phyloP scores from a whole-genome alignment of 2,329 filamentous ascomycete genomes.

The Ophiostoma montium region DNA sequence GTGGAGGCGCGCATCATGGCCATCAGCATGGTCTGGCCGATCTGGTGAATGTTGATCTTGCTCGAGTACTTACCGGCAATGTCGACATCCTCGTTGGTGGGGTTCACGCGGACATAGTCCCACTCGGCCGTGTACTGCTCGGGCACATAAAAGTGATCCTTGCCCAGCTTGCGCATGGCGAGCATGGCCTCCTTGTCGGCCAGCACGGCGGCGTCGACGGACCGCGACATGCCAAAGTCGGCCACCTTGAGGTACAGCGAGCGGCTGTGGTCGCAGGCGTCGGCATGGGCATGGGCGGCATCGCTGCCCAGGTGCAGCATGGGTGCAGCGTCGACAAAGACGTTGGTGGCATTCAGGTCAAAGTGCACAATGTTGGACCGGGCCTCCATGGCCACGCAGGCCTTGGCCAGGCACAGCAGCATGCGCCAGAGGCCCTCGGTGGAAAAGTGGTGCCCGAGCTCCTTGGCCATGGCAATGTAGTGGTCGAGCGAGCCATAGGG shows the following conservation, averaged over 20 bases:
- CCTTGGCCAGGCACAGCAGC: conserved; percentile 12
- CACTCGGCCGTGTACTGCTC: conserved; percentile 14
- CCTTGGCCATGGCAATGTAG: conserved; percentile 5
- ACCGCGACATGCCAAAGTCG: conserved; percentile 8
- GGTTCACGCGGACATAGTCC: conserved; percentile 3
- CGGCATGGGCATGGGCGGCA: no score
- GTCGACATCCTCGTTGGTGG: not conserved
- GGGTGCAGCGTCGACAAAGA: conserved; percentile 7
- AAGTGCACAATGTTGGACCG: conserved; percentile 6
- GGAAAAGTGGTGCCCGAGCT: not conserved
- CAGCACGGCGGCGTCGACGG: not conserved
- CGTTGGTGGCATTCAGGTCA: conserved; percentile 10
- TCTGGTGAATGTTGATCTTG: conserved; percentile 12
- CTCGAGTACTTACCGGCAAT: conserved; percentile 10
- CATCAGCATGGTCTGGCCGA: conserved; percentile 4
- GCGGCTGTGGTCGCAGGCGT: not conserved
- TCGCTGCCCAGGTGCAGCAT: no score
- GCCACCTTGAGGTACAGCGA: conserved; percentile 7
- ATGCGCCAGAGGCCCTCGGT: conserved; percentile 10
- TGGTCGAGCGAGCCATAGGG: conserved; percentile 4
- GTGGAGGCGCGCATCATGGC: not conserved
- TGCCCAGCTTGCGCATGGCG: conserved; percentile 3
- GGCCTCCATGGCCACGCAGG: conserved; percentile 11
- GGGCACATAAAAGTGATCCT: conserved; percentile 3
- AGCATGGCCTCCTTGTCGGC: not conserved